A percentile compares a stretch with the other conserved stretches of the same genome.
Conservation (phyloP, 805 yeast species). For the Yamadazyma ubonensis region DNA sequence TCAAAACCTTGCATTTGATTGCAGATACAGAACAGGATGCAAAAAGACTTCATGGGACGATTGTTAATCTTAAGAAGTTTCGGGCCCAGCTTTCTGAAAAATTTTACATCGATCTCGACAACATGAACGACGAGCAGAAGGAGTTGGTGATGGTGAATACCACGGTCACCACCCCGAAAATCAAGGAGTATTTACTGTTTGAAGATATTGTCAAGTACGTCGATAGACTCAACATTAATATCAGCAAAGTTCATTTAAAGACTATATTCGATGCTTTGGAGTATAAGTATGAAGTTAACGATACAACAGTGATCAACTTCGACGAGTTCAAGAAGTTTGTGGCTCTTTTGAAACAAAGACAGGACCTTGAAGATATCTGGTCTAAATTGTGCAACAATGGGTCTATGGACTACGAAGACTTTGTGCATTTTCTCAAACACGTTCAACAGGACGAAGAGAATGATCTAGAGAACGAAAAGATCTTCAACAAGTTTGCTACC, state of each 20-base stretch:
- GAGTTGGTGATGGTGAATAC: conserved; percentile 26
- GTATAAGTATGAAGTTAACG: conserved; percentile 30
- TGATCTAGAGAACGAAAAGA: conserved; percentile 19
- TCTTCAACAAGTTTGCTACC: conserved; percentile 24
- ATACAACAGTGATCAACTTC: conserved; percentile 50
- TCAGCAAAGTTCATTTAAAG: conserved; percentile 52
- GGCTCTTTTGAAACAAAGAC: conserved; percentile 58
- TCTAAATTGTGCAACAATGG: conserved; percentile 2
- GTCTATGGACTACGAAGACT: conserved; percentile 22
- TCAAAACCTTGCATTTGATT: conserved; percentile 77
- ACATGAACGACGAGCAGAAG: conserved; percentile 29
- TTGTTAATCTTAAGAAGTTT: conserved; percentile 62
- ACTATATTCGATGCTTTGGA: conserved; percentile 42
- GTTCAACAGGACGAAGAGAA: conserved; percentile 48
- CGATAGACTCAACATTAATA: conserved; percentile 66
- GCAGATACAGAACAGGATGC: conserved; percentile 64
- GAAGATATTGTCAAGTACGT: conserved; percentile 68
- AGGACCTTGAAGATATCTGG: conserved; percentile 60
- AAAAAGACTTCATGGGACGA: conserved; percentile 51
- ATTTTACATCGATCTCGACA: conserved; percentile 45
- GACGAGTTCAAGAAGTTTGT: conserved; percentile 77
- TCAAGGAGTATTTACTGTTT: conserved; percentile 47
- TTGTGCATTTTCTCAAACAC: conserved; percentile 40
- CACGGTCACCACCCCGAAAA: conserved; percentile 11
- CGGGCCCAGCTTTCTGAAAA: conserved; percentile 61